phyloP scores from a whole-genome alignment of 2,329 filamentous ascomycete species.

The Pseudogymnoascus sp. region DNA sequence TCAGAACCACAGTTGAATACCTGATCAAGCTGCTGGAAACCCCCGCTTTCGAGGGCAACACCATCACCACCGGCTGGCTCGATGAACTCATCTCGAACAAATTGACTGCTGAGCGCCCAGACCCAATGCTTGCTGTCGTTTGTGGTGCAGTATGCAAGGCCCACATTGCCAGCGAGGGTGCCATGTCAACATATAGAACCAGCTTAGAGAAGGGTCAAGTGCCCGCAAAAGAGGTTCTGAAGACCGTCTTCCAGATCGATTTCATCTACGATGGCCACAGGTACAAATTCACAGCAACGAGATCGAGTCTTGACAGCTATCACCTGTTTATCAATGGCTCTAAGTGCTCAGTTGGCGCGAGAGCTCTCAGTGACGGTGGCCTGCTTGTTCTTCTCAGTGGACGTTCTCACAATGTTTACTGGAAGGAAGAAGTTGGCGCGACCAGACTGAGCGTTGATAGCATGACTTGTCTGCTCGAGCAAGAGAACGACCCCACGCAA shows the following conservation, averaged over 20 bases:
- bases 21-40: conserved; percentile 98
- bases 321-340: conserved; percentile 98
- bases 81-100: conserved; percentile 98
- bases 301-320: conserved; percentile 88
- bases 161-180: conserved; percentile 85
- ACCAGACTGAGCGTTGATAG: conserved; percentile 93
- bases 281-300: conserved; percentile 97
- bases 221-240: conserved; percentile 90
- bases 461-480: conserved; percentile 96
- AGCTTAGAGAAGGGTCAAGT: conserved; percentile 97
- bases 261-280: conserved; percentile 97
- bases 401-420: conserved; percentile 96
- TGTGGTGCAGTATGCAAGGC: conserved; percentile 94
- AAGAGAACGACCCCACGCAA: conserved; percentile 98
- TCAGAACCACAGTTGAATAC: conserved; percentile 97
- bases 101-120: conserved; percentile 89
- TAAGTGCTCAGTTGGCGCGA: conserved; percentile 87
- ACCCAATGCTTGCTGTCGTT: conserved; percentile 87
- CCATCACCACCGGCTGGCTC: conserved; percentile 97
- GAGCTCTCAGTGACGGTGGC: conserved; percentile 87
- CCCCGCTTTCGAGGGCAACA: conserved; percentile 97
- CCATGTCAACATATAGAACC: conserved; percentile 77
- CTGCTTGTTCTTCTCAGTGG: conserved; percentile 84
- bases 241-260: conserved; percentile 94
- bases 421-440: conserved; percentile 97